These are phyloP conservation scores for Xylariaceae sp. DNA, from an alignment of 2,329 filamentous ascomycete genomes.

Conservation along the genomic window DNA sequence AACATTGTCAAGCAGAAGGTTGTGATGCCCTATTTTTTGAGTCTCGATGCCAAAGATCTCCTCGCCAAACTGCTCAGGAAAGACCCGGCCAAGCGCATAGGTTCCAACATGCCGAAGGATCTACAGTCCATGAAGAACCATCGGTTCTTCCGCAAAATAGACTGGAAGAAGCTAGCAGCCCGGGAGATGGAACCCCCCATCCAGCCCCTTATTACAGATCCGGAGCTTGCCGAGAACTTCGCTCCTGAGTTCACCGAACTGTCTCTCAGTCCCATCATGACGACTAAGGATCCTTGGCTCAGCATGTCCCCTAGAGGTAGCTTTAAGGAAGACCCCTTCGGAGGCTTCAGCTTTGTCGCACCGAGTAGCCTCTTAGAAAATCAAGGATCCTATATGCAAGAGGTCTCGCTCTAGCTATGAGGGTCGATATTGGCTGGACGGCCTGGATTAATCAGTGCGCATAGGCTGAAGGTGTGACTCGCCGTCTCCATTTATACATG, in stretches of 20 bases:
- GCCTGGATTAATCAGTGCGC: neutral
- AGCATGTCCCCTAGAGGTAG: conserved; percentile 32
- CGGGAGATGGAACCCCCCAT: conserved; percentile 87
- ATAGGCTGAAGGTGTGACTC: too few species aligned
- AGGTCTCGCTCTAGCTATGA: conserved; percentile 5
- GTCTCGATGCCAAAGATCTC: conserved; percentile 89
- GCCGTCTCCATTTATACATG: too few species aligned
- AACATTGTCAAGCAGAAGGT: conserved; percentile 95
- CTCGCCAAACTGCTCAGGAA: conserved; percentile 87
- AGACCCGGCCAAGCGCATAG: conserved; percentile 86
- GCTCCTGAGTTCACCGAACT: conserved; percentile 86
- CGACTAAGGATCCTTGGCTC: conserved; percentile 42
- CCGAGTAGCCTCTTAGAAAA: conserved; percentile 56
- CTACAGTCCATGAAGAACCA: conserved; percentile 83
- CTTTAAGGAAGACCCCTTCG: conserved; percentile 56
- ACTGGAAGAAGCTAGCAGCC: conserved; percentile 84
- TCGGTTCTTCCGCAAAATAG: conserved; percentile 93
- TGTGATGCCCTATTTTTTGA: conserved; percentile 82
- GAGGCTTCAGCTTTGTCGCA: conserved; percentile 63
- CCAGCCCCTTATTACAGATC: conserved; percentile 89
- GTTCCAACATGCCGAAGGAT: conserved; percentile 85
- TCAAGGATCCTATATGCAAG: conserved; percentile 37
- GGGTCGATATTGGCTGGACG: neutral
- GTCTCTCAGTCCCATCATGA: conserved; percentile 70
- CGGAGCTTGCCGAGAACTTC: conserved; percentile 96